Conservation (phyloP, 768 basidiomycete genomes). For the Termitomyces sp. region DNA sequence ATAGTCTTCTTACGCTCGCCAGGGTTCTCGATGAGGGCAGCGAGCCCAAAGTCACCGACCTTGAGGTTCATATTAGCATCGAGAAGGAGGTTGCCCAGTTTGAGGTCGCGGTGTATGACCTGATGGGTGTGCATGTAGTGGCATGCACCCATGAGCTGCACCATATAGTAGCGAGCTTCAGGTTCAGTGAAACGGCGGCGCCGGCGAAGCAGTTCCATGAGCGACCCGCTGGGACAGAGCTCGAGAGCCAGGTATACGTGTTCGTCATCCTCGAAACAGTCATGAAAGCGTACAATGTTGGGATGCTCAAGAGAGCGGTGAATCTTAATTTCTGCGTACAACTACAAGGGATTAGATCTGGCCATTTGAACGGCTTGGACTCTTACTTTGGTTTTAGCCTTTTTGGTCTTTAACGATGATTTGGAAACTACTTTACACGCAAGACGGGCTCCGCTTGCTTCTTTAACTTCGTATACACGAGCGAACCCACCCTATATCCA, state of each 20-base stretch:
- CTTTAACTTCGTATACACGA: conserved; percentile 92
- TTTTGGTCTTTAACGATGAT: conserved; percentile 87
- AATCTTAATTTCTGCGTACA: conserved; percentile 98
- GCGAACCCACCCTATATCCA: conserved; percentile 81
- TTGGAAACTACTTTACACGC: conserved; percentile 98
- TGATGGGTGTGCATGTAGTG: conserved; percentile 97
- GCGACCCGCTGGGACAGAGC: conserved; percentile 83
- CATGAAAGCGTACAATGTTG: conserved; percentile 88
- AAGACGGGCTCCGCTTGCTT: conserved; percentile 54
- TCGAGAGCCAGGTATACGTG: conserved; percentile 99
- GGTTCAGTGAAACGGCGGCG: conserved; percentile 88
- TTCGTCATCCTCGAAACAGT: conserved; percentile 93
- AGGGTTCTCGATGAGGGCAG: conserved; percentile 93
- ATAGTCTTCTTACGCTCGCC: conserved; percentile 99
- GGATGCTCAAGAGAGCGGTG: conserved; percentile 88
- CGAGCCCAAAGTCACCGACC: conserved; percentile 96
- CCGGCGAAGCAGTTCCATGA: conserved; percentile 88
- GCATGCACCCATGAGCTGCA: conserved; percentile 94
- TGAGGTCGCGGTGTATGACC: conserved; percentile 97
- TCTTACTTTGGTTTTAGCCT: conserved; percentile 90
- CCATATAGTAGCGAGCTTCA: conserved; percentile 88
- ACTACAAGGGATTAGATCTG: conserved; percentile 37
- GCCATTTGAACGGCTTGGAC: neutral
- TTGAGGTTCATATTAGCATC: conserved; percentile 92
- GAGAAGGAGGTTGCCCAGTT: conserved; percentile 92